phyloP scores from a whole-genome alignment of 768 basidiomycete species.

The Lentinula guzmanii region DNA sequence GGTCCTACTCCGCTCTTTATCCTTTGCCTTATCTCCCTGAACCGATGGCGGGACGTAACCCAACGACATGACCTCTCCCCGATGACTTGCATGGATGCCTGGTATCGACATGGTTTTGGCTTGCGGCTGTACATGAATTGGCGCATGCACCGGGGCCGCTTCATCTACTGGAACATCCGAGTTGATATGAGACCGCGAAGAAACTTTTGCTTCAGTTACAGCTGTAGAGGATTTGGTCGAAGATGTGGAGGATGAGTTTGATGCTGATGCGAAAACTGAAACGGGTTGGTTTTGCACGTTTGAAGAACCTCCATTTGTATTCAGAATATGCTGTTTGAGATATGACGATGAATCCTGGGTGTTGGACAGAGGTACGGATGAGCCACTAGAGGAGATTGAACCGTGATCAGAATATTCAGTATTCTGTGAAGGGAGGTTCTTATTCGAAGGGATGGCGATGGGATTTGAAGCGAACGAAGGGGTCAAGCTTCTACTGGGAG shows the following conservation, averaged over 20 bases:
- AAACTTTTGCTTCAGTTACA: conserved; percentile 24
- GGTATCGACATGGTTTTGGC: conserved; percentile 83
- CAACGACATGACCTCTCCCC: conserved; percentile 82
- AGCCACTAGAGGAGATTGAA: background rate
- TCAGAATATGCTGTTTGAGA: background rate
- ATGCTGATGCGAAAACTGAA: conserved; percentile 11
- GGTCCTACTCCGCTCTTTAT: conserved; percentile 12
- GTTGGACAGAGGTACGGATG: background rate
- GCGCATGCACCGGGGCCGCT: conserved; percentile 26
- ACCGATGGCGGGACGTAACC: conserved; percentile 58
- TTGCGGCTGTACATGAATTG: conserved; percentile 73
- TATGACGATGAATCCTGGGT: background rate
- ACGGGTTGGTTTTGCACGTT: conserved; percentile 7
- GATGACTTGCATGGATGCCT: conserved; percentile 79
- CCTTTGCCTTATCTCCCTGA: conserved; percentile 30
- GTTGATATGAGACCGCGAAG: conserved; percentile 8
- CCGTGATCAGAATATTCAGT: background rate
- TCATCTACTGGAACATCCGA: conserved; percentile 8
- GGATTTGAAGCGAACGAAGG: conserved; percentile 12
- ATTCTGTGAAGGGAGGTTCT: background rate
- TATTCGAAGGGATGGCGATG: conserved; percentile 10
- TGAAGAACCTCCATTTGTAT: background rate
- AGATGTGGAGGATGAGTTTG: conserved; percentile 19
- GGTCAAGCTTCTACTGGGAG: conserved; percentile 13
- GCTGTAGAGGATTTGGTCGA: conserved; percentile 22